Percentiles rank a stretch among this genome's conserved stretches.
Conservation (phyloP, 2,329 filamentous ascomycete genomes). For the Cytospora mali region DNA sequence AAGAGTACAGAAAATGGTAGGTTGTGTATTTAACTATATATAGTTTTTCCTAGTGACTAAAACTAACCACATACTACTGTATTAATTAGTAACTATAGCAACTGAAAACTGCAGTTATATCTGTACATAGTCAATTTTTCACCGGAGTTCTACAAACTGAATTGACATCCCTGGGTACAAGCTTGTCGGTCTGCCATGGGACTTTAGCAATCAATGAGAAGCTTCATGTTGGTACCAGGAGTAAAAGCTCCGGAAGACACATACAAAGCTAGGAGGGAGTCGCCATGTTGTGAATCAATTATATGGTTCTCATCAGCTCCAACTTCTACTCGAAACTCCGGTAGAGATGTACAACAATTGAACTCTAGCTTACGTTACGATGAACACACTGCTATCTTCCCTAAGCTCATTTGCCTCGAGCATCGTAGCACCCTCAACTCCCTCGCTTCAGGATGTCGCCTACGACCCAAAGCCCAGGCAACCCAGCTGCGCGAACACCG, state of each 20-base stretch:
- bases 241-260: neutral
- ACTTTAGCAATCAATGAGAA: too few species aligned
- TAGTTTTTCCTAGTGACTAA: too few species aligned
- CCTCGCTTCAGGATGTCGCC: slow-evolving; percentile 4
- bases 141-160: too few species aligned
- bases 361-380: neutral
- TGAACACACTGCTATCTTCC: slow-evolving; percentile 14
- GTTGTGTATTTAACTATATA: too few species aligned
- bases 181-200: too few species aligned
- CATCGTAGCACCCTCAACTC: slow-evolving; percentile 19
- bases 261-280: neutral
- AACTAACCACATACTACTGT: too few species aligned
- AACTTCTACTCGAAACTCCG: neutral
- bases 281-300: neutral
- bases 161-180: too few species aligned
- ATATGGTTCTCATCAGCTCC: neutral
- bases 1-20: too few species aligned
- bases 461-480: slow-evolving; percentile 18
- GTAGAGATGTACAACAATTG: neutral
- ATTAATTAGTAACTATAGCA: too few species aligned
- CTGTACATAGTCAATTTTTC: too few species aligned
- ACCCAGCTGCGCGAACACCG: slow-evolving; percentile 30
- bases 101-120: too few species aligned
- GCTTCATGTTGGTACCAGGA: too few species aligned
- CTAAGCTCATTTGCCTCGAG: slow-evolving; percentile 19